Conservation (phyloP, 176 grass and related monocot species). For the Carex scoparia region DNA sequence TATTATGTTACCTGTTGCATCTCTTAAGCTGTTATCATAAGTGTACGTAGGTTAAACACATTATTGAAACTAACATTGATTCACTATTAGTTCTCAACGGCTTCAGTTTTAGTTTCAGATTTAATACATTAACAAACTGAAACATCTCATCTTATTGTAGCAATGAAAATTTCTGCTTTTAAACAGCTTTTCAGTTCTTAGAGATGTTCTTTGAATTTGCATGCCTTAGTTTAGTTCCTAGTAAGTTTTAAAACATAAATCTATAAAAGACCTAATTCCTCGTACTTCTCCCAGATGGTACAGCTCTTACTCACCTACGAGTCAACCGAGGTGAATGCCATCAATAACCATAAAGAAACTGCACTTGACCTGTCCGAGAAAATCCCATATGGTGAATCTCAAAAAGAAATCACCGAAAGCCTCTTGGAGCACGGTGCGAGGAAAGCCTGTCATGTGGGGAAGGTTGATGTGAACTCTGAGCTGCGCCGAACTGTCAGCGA, state of each 20-base stretch:
- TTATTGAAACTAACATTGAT: neutral
- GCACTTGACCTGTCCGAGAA: conserved; percentile 93
- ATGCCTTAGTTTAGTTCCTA: neutral
- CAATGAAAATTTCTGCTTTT: neutral
- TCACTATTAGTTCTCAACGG: neutral
- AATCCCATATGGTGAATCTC: conserved; percentile 82
- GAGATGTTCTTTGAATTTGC: neutral
- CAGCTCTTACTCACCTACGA: conserved; percentile 75
- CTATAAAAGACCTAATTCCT: neutral
- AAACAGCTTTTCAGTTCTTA: neutral
- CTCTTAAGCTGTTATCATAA: neutral
- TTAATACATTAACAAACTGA: neutral
- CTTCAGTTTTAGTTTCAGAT: neutral
- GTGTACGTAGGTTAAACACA: neutral
- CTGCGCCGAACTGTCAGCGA: conserved; percentile 94
- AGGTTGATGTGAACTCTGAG: conserved; percentile 68
- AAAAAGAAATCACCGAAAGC: conserved; percentile 83
- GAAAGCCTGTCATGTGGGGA: conserved; percentile 74
- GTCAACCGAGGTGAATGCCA: conserved; percentile 60
- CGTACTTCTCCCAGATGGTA: conserved; percentile 59
- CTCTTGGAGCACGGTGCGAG: conserved; percentile 81
- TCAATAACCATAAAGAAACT: conserved; percentile 94
- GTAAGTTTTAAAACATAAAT: neutral
- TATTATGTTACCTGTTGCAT: neutral
- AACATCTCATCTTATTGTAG: neutral